Evolutionary conservation across 1,284 basidiomycete genomes (phyloP).

Genomic region (Sutorius eximius): DNA sequence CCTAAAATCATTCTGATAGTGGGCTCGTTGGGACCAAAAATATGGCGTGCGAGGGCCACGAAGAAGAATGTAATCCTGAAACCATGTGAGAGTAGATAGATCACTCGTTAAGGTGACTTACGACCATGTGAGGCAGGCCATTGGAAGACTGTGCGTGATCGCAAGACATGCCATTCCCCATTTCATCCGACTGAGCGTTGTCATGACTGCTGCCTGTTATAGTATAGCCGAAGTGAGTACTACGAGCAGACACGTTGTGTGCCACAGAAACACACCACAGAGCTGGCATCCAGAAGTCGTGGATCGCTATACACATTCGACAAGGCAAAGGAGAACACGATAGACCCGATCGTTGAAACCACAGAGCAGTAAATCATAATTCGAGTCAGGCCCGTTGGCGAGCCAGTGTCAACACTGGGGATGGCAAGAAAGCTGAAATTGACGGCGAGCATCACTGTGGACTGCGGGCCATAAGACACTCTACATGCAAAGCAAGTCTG

Average conservation of each 20-base stretch:
- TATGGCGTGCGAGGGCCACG: constrained; percentile 11
- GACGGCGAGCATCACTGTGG: no score
- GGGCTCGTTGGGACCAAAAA: constrained; percentile 2
- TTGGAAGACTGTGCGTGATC: constrained; percentile 12
- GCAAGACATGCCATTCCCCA: constrained; percentile 11
- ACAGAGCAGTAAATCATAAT: no score
- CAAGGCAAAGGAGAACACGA: no score
- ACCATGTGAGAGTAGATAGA: neutral
- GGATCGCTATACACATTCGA: no score
- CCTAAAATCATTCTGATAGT: neutral
- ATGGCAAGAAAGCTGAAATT: no score
- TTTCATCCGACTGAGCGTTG: constrained; percentile 4
- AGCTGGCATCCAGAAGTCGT: no score
- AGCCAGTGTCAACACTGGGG: no score
- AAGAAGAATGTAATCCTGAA: constrained; percentile 18
- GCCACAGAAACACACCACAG: no score
- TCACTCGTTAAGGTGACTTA: neutral
- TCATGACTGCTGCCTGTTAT: constrained; percentile 8
- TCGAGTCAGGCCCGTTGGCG: no score
- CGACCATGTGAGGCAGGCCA: constrained; percentile 19
- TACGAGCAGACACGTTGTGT: no score
- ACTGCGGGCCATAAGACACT: no score
- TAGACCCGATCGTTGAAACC: no score
- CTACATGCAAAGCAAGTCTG: neutral
- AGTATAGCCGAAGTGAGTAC: neutral